phyloP scores from a whole-genome alignment of 805 yeast species.

The Candida maesae region DNA sequence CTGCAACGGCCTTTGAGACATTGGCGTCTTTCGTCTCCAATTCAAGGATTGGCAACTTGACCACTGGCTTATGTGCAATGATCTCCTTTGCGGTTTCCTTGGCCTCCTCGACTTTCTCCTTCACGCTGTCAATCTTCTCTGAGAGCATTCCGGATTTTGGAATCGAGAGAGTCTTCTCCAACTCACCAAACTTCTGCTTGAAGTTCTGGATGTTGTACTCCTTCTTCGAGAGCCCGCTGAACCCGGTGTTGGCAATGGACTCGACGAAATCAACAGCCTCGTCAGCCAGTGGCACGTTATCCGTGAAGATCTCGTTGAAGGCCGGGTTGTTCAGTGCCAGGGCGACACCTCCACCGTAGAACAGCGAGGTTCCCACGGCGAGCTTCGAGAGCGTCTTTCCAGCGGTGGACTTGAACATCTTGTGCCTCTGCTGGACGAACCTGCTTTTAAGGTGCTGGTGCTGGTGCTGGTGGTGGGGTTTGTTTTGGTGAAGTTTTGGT shows the following conservation, averaged over 20 bases:
- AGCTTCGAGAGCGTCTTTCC: conserved; percentile 31
- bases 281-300: conserved; percentile 64
- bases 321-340: conserved; percentile 52
- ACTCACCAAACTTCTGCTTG: conserved; percentile 34
- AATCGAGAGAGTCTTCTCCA: conserved; percentile 37
- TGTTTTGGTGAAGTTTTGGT: too few species aligned
- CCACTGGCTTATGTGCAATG: conserved; percentile 4
- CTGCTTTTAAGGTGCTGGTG: too few species aligned
- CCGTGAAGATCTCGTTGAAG: conserved; percentile 58
- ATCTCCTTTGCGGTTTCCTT: conserved; percentile 12
- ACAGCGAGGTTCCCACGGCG: conserved; percentile 30
- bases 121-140: conserved; percentile 29
- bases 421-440: too few species aligned
- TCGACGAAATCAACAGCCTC: conserved; percentile 48
- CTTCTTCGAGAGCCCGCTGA: conserved; percentile 13
- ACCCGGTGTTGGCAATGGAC: conserved; percentile 21
- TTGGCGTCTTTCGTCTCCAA: conserved; percentile 29
- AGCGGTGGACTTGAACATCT: conserved; percentile 28
- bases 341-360: conserved; percentile 60
- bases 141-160: conserved; percentile 38
- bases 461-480: too few species aligned
- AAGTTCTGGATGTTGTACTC: conserved; percentile 33
- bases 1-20: conserved; percentile 22
- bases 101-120: conserved; percentile 19
- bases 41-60: conserved; percentile 27